These are phyloP conservation scores for Coniferiporia weirii DNA, from an alignment of 1,284 basidiomycete genomes.

Conservation along the genomic window DNA sequence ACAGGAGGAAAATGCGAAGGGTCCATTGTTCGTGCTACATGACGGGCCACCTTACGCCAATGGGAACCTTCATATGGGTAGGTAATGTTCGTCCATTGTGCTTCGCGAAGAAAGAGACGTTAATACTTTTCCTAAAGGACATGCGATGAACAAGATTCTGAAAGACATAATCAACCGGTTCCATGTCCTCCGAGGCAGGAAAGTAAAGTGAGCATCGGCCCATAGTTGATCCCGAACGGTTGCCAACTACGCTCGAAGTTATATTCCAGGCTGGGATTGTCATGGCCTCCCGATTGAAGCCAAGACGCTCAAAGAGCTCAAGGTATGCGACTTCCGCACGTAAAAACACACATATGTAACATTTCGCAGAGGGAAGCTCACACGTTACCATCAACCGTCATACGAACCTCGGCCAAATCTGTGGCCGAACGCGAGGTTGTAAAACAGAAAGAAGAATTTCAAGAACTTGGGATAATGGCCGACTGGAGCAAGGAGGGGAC, in stretches of 20 bases:
- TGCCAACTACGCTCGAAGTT: constrained; percentile 43
- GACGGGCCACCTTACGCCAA: constrained; percentile 99
- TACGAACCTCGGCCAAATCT: constrained; percentile 68
- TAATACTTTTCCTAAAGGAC: constrained; percentile 49
- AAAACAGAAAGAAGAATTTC: constrained; percentile 78
- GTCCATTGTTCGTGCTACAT: constrained; percentile 80
- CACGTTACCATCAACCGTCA: constrained; percentile 50
- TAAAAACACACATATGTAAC: background rate
- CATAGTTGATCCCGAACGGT: background rate
- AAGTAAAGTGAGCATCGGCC: constrained; percentile 66
- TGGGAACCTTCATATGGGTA: constrained; percentile 94
- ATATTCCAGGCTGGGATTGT: constrained; percentile 97
- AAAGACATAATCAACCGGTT: constrained; percentile 97
- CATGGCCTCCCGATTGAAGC: constrained; percentile 97
- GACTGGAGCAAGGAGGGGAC: constrained; percentile 80
- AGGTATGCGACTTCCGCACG: constrained; percentile 38
- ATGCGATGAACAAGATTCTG: constrained; percentile 94
- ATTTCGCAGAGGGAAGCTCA: constrained; percentile 44
- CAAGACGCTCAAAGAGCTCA: constrained; percentile 78
- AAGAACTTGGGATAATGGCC: constrained; percentile 86
- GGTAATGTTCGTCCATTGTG: constrained; percentile 44
- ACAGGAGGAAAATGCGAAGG: constrained; percentile 60
- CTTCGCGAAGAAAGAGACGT: background rate
- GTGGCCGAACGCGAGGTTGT: constrained; percentile 77
- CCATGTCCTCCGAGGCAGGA: constrained; percentile 72